Conservation (phyloP, 331 rosid genomes). For the Rosa hybrid region DNA sequence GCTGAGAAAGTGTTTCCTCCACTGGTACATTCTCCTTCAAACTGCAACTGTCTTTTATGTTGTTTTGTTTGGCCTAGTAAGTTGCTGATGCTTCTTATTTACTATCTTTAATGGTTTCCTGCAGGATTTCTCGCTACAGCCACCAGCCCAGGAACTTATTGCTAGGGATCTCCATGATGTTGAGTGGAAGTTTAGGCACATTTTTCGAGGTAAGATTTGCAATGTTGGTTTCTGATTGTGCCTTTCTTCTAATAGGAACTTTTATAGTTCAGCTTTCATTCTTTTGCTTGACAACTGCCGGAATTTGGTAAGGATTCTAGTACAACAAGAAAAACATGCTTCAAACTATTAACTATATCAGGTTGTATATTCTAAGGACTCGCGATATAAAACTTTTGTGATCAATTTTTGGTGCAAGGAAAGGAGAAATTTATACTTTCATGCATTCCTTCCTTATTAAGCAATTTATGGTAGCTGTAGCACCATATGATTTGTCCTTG, state of each 20-base stretch:
- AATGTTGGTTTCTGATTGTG: conserved; percentile 4
- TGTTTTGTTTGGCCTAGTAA: conserved; percentile 20
- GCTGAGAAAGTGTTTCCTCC: conserved; percentile 98
- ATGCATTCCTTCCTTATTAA: background rate
- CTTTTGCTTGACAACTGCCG: background rate
- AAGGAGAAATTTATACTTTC: background rate
- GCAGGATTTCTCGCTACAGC: conserved; percentile 87
- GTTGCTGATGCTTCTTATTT: conserved; percentile 30
- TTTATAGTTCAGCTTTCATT: background rate
- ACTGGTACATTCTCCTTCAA: conserved; percentile 38
- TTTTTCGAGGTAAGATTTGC: conserved; percentile 64
- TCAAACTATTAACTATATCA: background rate
- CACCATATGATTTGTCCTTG: background rate
- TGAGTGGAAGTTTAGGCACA: conserved; percentile 92
- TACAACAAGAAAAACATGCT: background rate
- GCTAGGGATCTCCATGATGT: conserved; percentile 93
- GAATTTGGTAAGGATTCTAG: background rate
- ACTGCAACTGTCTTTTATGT: conserved; percentile 10
- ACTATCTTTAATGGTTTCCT: background rate
- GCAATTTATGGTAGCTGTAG: background rate
- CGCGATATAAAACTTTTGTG: background rate
- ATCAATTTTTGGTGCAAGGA: background rate
- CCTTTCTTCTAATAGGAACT: background rate
- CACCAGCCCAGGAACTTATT: conserved; percentile 89
- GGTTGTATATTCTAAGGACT: background rate